Evolutionary conservation across 2,329 filamentous ascomycete genomes (phyloP), one percentile per base, ranked within the genome.

Genomic region (Uncinocarpus reesii): DNA sequence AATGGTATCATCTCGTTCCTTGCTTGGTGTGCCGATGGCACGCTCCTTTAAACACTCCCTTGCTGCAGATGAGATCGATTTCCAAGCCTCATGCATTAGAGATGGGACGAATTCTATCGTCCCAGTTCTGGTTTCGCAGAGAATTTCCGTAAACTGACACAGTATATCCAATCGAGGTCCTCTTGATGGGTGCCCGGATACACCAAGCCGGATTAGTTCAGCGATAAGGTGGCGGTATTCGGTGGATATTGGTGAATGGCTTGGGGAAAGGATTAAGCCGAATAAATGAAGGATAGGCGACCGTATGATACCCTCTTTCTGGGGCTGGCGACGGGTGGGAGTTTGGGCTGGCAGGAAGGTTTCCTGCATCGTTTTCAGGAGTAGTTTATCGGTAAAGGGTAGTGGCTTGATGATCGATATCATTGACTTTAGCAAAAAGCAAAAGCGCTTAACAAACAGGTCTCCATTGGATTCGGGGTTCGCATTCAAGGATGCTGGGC

Each of bases 301-400:
- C 34, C 63, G 60, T 5, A 62, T 52, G 34, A 59, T 61, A 15
- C 57, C 60, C 29, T 61, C 58, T 18, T 53, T 46, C 7, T 44
- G 52, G 15, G 56, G 46, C 42, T 59, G 57, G 42, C 57, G 64
- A 51, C 65, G 60, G 13, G 62, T 63, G 16, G 65, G 63, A 3
- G 65, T 67, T 36, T 58, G 65, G 1, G 63, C 60, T n/a, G 60
- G 68, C 46, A 74, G 71, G 31, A 77, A 74, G 7, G 75, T 74
- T 2, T 71, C 67, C 20, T 83, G 65, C 24, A 81, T 80, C 20
- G 71, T 77, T 60, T 60, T 73, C 40, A 59, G 66, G 51, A 69
- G 67, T 56, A 65, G 68, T 56, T 65, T 80, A 59, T 71, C 72
- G 35, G 60, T 75, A 62, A 71, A 78, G 29, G 65, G 67, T 20